These are phyloP conservation scores for Nannochloris sp. DNA, from an alignment of 139 green algal species.

Conservation along the genomic window DNA sequence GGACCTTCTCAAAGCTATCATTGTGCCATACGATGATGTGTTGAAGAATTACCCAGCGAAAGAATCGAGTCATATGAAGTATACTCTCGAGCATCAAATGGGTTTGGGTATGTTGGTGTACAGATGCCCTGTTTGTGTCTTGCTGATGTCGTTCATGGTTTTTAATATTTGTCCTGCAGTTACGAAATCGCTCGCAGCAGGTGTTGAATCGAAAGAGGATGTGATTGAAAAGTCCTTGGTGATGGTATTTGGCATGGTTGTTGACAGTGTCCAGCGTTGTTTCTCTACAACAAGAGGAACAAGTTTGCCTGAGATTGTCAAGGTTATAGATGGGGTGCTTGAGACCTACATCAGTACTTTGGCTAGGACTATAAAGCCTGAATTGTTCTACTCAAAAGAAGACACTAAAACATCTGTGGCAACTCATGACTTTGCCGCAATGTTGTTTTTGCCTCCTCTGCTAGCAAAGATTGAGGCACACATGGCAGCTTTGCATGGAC, in stretches of 20 bases:
- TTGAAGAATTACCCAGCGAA: constrained; percentile 19
- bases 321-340: constrained; percentile 39
- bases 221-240: background rate
- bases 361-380: too few relatives aligned
- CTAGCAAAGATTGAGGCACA: background rate
- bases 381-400: too few relatives aligned
- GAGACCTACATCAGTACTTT: constrained; percentile 24
- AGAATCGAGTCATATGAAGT: background rate
- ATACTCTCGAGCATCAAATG: background rate
- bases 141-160: background rate
- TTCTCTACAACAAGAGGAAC: constrained; percentile 44
- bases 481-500: background rate
- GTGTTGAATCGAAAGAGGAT: background rate
- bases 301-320: constrained; percentile 46
- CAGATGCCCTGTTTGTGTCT: background rate
- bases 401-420: too few relatives aligned
- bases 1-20: constrained; percentile 21
- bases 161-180: constrained; percentile 6
- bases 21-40: constrained; percentile 30
- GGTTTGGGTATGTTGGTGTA: background rate
- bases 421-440: background rate
- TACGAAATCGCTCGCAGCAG: constrained; percentile 3
- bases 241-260: background rate
- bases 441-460: constrained; percentile 1
- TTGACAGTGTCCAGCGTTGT: constrained; percentile 22